Conservation (phyloP, 2,329 filamentous ascomycete genomes). For the Leptographium procerum region DNA sequence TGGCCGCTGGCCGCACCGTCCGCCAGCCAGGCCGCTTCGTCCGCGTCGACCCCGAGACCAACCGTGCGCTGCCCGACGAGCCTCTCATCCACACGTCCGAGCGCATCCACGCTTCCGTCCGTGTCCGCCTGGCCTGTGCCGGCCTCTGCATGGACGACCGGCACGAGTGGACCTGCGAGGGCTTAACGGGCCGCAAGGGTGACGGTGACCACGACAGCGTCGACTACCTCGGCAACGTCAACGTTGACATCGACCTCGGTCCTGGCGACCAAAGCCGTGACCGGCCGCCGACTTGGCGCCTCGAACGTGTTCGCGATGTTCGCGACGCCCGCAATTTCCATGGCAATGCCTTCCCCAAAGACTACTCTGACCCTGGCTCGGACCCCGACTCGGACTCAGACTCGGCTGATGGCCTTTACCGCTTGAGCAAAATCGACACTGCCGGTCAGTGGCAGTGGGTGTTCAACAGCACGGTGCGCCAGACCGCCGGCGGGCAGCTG, state of each 20-base stretch:
- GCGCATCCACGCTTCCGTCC: conserved; percentile 21
- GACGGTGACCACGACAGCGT: conserved; percentile 1
- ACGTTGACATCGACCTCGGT: background rate
- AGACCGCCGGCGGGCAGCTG: conserved; percentile 2
- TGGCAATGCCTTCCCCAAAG: background rate
- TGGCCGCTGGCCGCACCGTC: conserved; percentile 17
- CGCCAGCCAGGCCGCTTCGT: conserved; percentile 24
- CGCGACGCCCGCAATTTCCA: background rate
- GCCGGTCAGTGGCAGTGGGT: conserved; percentile 21
- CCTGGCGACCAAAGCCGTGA: background rate
- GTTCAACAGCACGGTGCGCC: conserved; percentile 7
- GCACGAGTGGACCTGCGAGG: conserved; percentile 17
- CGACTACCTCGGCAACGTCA: background rate
- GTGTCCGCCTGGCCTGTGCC: conserved; percentile 18
- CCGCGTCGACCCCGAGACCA: conserved; percentile 25
- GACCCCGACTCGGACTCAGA: background rate
- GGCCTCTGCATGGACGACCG: conserved; percentile 24
- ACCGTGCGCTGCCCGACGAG: conserved; percentile 20
- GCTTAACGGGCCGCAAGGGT: conserved; percentile 12
- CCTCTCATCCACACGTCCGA: conserved; percentile 26
- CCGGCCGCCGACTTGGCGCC: background rate
- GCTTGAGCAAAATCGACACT: conserved; percentile 14
- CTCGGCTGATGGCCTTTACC: conserved; percentile 13
- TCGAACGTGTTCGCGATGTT: background rate
- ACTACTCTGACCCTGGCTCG: background rate